These are phyloP conservation scores for Lophium mytilinum DNA, from an alignment of 495 filamentous ascomycete species.

Conservation along the genomic window DNA sequence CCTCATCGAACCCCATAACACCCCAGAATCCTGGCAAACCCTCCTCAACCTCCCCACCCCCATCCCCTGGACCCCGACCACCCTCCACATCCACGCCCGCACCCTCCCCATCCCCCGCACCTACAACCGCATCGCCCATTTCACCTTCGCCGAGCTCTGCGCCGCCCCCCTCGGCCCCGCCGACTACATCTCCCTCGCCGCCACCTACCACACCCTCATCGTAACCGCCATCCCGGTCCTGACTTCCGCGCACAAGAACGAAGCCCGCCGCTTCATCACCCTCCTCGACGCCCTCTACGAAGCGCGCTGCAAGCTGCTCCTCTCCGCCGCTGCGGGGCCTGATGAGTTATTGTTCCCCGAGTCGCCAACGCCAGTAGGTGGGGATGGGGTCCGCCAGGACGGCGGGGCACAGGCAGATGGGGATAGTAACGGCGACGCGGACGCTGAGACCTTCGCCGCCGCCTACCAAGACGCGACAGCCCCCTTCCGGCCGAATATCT, in stretches of 20 bases:
- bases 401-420: background rate
- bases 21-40: too few species aligned
- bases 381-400: background rate
- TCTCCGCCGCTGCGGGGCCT: conserved; percentile 49
- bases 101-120: conserved; percentile 44
- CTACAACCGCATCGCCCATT: conserved; percentile 41
- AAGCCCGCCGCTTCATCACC: conserved; percentile 64
- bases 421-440: conserved; percentile 32
- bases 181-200: conserved; percentile 65
- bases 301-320: conserved; percentile 54
- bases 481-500: conserved; percentile 66
- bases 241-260: conserved; percentile 51
- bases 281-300: conserved; percentile 66
- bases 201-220: conserved; percentile 60
- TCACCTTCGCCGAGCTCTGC: conserved; percentile 55
- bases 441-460: conserved; percentile 61
- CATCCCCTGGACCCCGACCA: conserved; percentile 40
- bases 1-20: conserved; percentile 11
- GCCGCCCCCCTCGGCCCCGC: conserved; percentile 51
- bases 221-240: conserved; percentile 51
- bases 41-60: conserved; percentile 6
- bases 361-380: too few species aligned
- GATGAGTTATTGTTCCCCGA: conserved; percentile 62
- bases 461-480: conserved; percentile 60
- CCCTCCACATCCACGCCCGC: conserved; percentile 53